Evolutionary conservation across 2,329 filamentous ascomycete species (phyloP), one percentile per base, ranked within the genome.

Genomic region (Epichloe aotearoae): DNA sequence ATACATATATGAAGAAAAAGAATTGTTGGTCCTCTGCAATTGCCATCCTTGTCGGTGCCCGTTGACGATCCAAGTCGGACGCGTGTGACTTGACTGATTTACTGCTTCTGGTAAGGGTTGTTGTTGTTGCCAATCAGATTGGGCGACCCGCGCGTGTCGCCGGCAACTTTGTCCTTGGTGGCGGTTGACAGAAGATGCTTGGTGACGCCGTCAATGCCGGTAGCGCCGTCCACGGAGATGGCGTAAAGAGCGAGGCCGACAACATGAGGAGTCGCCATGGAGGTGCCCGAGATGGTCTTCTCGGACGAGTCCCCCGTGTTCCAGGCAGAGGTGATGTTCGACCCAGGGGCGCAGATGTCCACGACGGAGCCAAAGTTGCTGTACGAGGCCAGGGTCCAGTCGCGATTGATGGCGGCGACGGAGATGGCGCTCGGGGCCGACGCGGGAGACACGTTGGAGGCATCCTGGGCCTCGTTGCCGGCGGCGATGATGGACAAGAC

Each of bases 201-300:
- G 7, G 49, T 51, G 8, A 47, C 49, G 7, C 19, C 40, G 11
- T 19, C 23, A 7, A 50, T 43, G 26, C 49, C 43, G 19, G 33
- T 8, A 17, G 40, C 19, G 8, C 38, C 45, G 26, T 47, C 19
- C 1, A 46, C 42, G 6, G 49, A 51, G 20, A 47, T 51, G 30
- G 43, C 43, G 58, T 78, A 79, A 1, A 71, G 64, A 3, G 69
- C 74, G 1, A 80, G 57, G 0, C 76, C 76, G n/a, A 71, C 68
- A 49, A 79, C 66, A 52, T 77, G 73, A 3, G 76, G 76, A 8
- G 69, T 62, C 10, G 76, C 71, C 73, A 77, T 77, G 0, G 70
- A 76, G 2, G 76, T 80, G 20, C 77, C 76, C 2, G 65, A 70
- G 47, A 73, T 64, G 1, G 55, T 62, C 26, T 62, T 60, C 33